A percentile compares a stretch with the other conserved stretches of the same genome.
phyloP scores from a whole-genome alignment of 257 asterid species.

The Forsythia viridissima region DNA sequence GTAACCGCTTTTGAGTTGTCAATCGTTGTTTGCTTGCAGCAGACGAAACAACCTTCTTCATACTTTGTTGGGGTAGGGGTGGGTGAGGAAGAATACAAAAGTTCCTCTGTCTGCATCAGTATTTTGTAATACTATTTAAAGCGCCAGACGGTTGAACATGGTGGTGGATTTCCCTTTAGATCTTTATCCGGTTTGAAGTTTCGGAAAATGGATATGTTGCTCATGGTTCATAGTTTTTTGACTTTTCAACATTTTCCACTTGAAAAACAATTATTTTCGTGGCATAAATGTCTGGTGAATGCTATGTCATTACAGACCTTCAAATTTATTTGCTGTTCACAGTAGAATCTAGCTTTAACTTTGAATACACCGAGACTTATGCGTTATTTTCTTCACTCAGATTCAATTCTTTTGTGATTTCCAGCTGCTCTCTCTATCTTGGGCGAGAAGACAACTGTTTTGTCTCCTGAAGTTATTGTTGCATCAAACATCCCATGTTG shows the following conservation, averaged over 20 bases:
- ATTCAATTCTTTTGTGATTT: slow-evolving; percentile 41
- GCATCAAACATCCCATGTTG: slow-evolving; percentile 93
- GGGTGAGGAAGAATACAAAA: not conserved
- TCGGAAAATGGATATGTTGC: not conserved
- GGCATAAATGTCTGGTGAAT: not conserved
- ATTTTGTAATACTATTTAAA: not conserved
- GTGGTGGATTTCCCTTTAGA: not conserved
- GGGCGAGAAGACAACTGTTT: slow-evolving; percentile 96
- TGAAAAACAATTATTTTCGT: not conserved
- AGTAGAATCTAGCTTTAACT: not conserved
- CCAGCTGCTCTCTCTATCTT: slow-evolving; percentile 83
- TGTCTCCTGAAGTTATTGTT: slow-evolving; percentile 82
- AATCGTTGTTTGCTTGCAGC: not conserved
- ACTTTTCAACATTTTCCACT: not conserved
- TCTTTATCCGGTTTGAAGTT: not conserved
- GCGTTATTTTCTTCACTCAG: slow-evolving; percentile 31
- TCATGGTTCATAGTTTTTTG: not conserved
- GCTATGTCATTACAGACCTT: not conserved
- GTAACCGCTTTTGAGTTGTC: no score
- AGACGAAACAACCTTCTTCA: not conserved
- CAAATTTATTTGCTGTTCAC: not conserved
- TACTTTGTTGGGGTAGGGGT: not conserved
- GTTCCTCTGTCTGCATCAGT: not conserved
- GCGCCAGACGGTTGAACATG: not conserved
- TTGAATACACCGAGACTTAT: slow-evolving; percentile 15